phyloP scores from a whole-genome alignment of 2,329 filamentous ascomycete genomes.

The Colletotrichum higginsianum region DNA sequence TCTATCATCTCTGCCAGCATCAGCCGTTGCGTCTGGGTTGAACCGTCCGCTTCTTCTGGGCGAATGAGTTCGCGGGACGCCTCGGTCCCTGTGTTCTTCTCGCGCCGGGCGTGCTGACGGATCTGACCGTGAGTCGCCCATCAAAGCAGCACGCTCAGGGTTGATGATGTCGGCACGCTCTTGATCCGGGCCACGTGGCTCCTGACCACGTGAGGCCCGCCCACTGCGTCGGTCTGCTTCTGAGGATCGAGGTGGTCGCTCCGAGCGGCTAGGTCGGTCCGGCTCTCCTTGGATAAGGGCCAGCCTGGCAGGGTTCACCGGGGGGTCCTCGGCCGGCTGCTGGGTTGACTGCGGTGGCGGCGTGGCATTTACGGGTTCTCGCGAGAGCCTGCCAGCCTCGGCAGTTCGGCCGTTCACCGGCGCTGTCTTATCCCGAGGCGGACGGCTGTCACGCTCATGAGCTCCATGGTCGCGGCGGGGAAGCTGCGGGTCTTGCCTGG shows the following conservation, averaged over 20 bases:
- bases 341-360: constrained; percentile 46
- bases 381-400: constrained; percentile 46
- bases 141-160: constrained; percentile 62
- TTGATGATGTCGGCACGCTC: constrained; percentile 59
- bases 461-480: constrained; percentile 54
- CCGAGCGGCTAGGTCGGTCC: constrained; percentile 28
- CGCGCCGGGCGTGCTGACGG: constrained; percentile 56
- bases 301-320: constrained; percentile 70
- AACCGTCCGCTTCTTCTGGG: constrained; percentile 62
- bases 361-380: constrained; percentile 45
- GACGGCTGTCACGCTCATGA: constrained; percentile 57
- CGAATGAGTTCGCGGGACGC: constrained; percentile 60
- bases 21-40: constrained; percentile 51
- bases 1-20: constrained; percentile 63
- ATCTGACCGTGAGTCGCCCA: constrained; percentile 57
- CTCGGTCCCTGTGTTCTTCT: constrained; percentile 56
- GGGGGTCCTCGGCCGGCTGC: constrained; percentile 59
- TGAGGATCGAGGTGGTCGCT: constrained; percentile 31
- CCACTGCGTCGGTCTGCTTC: constrained; percentile 40
- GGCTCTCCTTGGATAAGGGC: constrained; percentile 59
- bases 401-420: constrained; percentile 46
- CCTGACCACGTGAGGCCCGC: constrained; percentile 45
- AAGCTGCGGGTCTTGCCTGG: constrained; percentile 49
- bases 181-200: constrained; percentile 47
- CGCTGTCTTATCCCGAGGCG: constrained; percentile 52